Conservation (phyloP, 768 basidiomycete species). For the Crepidotus variabilis region DNA sequence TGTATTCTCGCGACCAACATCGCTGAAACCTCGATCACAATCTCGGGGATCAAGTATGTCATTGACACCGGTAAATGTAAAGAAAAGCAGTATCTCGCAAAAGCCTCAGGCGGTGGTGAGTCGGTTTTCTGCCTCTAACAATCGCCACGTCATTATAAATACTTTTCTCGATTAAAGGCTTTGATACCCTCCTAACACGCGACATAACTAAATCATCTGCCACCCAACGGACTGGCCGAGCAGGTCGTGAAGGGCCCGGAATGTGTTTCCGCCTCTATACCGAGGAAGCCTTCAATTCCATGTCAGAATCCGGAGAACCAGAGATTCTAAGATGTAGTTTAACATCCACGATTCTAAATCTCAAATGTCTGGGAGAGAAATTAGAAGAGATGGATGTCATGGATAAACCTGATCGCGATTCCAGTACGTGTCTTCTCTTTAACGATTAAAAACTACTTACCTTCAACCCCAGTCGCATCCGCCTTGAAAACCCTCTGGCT, state of each 20-base stretch:
- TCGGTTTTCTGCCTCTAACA: conserved; percentile 16
- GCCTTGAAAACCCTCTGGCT: conserved; percentile 73
- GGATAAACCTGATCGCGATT: conserved; percentile 76
- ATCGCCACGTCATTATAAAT: not conserved
- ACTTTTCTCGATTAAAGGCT: conserved; percentile 43
- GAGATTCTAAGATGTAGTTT: conserved; percentile 90
- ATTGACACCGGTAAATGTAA: conserved; percentile 96
- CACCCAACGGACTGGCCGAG: conserved; percentile 92
- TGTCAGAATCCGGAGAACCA: conserved; percentile 70
- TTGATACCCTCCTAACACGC: conserved; percentile 81
- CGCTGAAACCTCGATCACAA: conserved; percentile 96
- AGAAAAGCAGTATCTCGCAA: conserved; percentile 83
- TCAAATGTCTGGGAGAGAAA: conserved; percentile 81
- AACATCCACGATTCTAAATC: conserved; percentile 77
- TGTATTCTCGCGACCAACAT: conserved; percentile 97
- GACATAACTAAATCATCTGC: conserved; percentile 90
- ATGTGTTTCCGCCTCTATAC: conserved; percentile 93
- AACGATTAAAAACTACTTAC: no score
- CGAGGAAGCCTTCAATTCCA: conserved; percentile 65
- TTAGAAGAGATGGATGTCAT: conserved; percentile 82
- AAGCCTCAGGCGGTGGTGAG: conserved; percentile 59
- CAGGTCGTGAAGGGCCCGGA: conserved; percentile 88
- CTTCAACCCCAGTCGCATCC: conserved; percentile 48
- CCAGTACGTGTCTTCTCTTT: conserved; percentile 46
- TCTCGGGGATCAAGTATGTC: conserved; percentile 92